These are phyloP conservation scores for Nicotiana undulata DNA, from an alignment of 257 asterid species.

Conservation along the genomic window DNA sequence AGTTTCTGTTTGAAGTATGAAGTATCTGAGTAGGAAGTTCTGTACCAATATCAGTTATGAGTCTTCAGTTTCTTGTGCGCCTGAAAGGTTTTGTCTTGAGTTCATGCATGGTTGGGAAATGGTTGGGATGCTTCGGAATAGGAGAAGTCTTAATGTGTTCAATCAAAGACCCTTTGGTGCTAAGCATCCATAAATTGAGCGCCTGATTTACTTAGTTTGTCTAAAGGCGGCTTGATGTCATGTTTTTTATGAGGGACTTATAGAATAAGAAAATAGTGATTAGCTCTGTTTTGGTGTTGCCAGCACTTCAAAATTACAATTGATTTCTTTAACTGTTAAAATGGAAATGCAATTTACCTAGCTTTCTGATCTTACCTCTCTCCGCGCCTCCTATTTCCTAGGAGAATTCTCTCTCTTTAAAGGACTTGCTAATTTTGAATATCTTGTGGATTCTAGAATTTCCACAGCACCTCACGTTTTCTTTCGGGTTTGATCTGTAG, in stretches of 20 bases:
- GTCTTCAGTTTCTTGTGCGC: neutral
- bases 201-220: neutral
- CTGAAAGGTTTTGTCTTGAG: neutral
- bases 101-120: neutral
- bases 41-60: neutral
- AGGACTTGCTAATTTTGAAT: neutral
- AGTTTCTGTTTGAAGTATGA: neutral
- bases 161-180: neutral
- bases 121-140: neutral
- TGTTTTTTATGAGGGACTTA: neutral
- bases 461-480: neutral
- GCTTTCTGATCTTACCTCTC: neutral
- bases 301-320: neutral
- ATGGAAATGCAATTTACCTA: neutral
- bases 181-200: neutral
- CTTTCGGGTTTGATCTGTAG: constrained; percentile 9
- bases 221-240: neutral
- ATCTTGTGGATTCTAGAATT: neutral
- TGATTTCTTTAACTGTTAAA: neutral
- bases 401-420: neutral
- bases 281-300: neutral
- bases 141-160: neutral
- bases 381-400: neutral
- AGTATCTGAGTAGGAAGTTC: neutral
- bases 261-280: neutral